phyloP scores from a whole-genome alignment of 805 yeast species.

The Naumovozyma castellii region DNA sequence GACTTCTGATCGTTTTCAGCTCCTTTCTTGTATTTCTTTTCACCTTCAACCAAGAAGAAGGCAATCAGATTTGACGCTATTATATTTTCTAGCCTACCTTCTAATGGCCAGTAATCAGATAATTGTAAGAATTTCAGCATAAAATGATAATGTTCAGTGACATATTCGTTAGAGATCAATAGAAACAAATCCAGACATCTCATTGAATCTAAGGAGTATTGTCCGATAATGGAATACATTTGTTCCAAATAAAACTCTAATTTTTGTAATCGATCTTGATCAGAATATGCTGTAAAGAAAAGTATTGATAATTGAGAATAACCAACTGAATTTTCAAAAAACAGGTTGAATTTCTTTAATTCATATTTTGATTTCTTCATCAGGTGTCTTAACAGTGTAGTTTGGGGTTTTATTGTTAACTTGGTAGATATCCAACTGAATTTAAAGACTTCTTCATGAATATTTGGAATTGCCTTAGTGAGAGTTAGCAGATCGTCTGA shows the following conservation, averaged over 20 bases:
- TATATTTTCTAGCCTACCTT: slow-evolving; percentile 43
- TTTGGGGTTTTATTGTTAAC: slow-evolving; percentile 18
- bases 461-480: not conserved
- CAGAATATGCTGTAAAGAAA: slow-evolving; percentile 34
- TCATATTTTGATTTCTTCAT: slow-evolving; percentile 31
- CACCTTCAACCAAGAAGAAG: slow-evolving; percentile 29
- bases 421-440: slow-evolving; percentile 27
- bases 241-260: slow-evolving; percentile 38
- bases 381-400: slow-evolving; percentile 17
- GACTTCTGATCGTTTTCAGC: not conserved
- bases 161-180: slow-evolving; percentile 39
- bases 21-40: not conserved
- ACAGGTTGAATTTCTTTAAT: slow-evolving; percentile 48
- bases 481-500: not conserved
- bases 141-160: slow-evolving; percentile 39
- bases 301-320: slow-evolving; percentile 54
- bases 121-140: slow-evolving; percentile 40
- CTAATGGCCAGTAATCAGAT: slow-evolving; percentile 62
- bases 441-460: slow-evolving; percentile 18
- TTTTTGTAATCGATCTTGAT: slow-evolving; percentile 34
- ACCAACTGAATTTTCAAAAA: slow-evolving; percentile 73
- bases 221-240: slow-evolving; percentile 56
- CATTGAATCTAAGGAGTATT: slow-evolving; percentile 63
- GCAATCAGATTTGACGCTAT: slow-evolving; percentile 46
- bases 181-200: slow-evolving; percentile 57